Conservation (phyloP, 2,329 filamentous ascomycete species). For the Neurospora sp. region DNA sequence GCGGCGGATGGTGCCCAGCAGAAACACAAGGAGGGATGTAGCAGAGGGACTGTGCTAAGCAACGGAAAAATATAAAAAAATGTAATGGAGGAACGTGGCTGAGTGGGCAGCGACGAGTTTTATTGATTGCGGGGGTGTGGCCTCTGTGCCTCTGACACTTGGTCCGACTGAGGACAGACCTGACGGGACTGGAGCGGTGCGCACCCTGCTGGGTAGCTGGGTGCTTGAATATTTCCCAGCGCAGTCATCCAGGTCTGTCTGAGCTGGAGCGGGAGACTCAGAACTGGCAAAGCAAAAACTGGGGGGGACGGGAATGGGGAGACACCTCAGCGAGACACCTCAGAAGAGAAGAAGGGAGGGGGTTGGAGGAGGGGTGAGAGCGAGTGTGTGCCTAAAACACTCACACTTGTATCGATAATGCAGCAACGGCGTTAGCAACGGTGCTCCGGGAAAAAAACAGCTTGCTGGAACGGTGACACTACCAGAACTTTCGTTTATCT, state of each 20-base stretch:
- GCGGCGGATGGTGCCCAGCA: background rate
- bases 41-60: background rate
- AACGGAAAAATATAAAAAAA: conserved; percentile 10
- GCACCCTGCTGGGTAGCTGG: conserved; percentile 9
- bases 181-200: conserved; percentile 8
- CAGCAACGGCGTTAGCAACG: background rate
- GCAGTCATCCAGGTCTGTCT: conserved; percentile 1
- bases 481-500: background rate
- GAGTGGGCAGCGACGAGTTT: conserved; percentile 18
- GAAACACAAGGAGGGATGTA: background rate
- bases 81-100: conserved; percentile 16
- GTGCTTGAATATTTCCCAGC: background rate
- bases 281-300: background rate
- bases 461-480: background rate
- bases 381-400: background rate
- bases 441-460: background rate
- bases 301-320: background rate
- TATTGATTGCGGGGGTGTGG: conserved; percentile 18
- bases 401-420: background rate
- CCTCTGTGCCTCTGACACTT: conserved; percentile 10
- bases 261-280: background rate
- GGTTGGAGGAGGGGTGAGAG: background rate
- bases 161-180: background rate
- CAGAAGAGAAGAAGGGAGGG: background rate
- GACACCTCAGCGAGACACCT: background rate